These are phyloP conservation scores for Ilex asprella DNA, from an alignment of 257 asterid genomes.

Conservation along the genomic window DNA sequence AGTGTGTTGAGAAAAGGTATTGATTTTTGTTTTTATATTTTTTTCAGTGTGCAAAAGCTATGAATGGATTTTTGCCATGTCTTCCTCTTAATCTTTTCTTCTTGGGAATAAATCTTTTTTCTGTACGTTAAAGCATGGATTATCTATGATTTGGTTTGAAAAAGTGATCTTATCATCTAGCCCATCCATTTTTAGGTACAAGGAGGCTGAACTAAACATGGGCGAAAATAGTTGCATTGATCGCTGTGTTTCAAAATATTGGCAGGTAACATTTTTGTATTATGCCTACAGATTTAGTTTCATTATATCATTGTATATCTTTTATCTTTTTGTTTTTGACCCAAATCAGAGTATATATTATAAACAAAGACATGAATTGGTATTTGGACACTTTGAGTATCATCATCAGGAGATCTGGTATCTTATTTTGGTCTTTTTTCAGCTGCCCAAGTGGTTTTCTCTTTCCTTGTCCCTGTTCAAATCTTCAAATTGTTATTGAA, in stretches of 20 bases:
- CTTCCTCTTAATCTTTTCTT: background rate
- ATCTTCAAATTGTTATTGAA: no score
- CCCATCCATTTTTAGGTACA: slow-evolving; percentile 16
- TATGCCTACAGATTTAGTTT: background rate
- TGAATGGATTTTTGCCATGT: background rate
- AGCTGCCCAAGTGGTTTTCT: no score
- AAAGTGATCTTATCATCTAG: background rate
- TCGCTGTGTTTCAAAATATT: slow-evolving; percentile 46
- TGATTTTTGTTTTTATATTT: background rate
- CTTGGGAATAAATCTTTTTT: background rate
- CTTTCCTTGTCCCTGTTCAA: no score
- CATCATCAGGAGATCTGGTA: no score
- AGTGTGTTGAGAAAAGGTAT: slow-evolving; percentile 38
- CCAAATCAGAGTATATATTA: no score
- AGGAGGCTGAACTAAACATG: slow-evolving; percentile 32
- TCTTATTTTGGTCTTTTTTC: no score
- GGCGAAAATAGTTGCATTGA: slow-evolving; percentile 51
- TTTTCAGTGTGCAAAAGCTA: background rate
- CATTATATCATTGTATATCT: background rate
- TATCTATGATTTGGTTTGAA: no score
- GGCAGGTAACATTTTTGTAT: slow-evolving; percentile 27
- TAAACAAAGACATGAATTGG: no score
- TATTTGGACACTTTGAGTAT: no score
- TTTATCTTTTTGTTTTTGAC: no score
- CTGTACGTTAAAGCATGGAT: no score